Evolutionary conservation across 371 early-diverging fungal species (phyloP).

Genomic region (Fennellomyces sp.): DNA sequence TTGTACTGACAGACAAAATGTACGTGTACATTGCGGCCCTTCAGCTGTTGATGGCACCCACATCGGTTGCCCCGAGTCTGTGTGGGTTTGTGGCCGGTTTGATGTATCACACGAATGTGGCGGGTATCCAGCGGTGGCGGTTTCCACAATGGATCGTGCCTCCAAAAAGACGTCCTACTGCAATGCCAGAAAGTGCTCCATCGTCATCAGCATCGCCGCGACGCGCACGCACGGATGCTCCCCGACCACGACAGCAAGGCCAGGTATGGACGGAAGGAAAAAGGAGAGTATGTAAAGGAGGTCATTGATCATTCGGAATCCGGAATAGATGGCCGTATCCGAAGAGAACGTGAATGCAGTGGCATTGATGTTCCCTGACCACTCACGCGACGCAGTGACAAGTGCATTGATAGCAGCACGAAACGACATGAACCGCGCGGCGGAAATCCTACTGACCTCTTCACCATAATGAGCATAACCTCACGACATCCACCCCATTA

Average conservation of each 20-base stretch:
- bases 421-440: slow-evolving; percentile 61
- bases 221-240: slow-evolving; percentile 1
- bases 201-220: background rate
- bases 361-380: slow-evolving; percentile 58
- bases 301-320: too few relatives aligned
- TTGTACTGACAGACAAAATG: slow-evolving; percentile 63
- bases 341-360: slow-evolving; percentile 54
- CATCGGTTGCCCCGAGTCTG: slow-evolving; percentile 32
- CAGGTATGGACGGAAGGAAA: background rate
- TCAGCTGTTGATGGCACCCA: slow-evolving; percentile 30
- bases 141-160: slow-evolving; percentile 40
- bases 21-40: slow-evolving; percentile 61
- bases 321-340: slow-evolving; percentile 18
- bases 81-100: slow-evolving; percentile 67
- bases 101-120: slow-evolving; percentile 61
- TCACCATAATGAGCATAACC: slow-evolving; percentile 6
- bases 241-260: slow-evolving; percentile 15
- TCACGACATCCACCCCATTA: background rate
- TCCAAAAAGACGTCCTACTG: slow-evolving; percentile 3
- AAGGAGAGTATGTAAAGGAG: too few relatives aligned
- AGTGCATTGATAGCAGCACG: slow-evolving; percentile 58
- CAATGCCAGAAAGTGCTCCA: slow-evolving; percentile 26
- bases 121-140: slow-evolving; percentile 64
- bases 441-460: slow-evolving; percentile 52
- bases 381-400: slow-evolving; percentile 57